Conservation (phyloP, 2,329 filamentous ascomycete genomes). For the Fusarium annulatum region DNA sequence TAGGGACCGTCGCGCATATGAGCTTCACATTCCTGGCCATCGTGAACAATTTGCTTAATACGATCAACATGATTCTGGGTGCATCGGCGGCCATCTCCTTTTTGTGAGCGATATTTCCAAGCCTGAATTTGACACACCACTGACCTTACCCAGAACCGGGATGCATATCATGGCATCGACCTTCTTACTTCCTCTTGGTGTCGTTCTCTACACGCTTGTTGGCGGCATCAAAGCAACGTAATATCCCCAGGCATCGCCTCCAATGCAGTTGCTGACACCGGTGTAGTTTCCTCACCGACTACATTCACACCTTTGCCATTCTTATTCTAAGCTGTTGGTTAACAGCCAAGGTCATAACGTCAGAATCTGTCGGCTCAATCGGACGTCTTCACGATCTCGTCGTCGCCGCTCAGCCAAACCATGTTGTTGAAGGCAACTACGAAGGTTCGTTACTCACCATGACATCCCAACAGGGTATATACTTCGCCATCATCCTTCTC, state of each 20-base stretch:
- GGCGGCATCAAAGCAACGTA: background rate
- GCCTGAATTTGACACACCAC: too few species aligned
- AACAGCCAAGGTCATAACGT: background rate
- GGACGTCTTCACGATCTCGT: background rate
- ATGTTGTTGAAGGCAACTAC: background rate
- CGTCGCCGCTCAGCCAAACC: background rate
- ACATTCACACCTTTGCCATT: background rate
- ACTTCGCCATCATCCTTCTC: background rate
- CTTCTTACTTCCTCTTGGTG: background rate
- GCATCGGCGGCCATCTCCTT: background rate
- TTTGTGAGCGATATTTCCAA: too few species aligned
- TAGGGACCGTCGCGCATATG: background rate
- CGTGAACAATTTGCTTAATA: background rate
- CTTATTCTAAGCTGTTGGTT: background rate
- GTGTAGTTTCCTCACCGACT: background rate
- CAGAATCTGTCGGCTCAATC: background rate
- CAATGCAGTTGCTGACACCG: accelerated
- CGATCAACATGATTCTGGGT: background rate
- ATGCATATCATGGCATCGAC: background rate
- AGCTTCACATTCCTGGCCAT: background rate
- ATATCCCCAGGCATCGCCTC: accelerated
- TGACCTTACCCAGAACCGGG: accelerated
- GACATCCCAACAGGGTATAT: background rate
- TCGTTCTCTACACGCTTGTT: background rate
- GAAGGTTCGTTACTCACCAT: background rate